Base-by-base conservation (phyloP, 2,329 filamentous ascomycete species). In the Leptographium radiaticola region DNA sequence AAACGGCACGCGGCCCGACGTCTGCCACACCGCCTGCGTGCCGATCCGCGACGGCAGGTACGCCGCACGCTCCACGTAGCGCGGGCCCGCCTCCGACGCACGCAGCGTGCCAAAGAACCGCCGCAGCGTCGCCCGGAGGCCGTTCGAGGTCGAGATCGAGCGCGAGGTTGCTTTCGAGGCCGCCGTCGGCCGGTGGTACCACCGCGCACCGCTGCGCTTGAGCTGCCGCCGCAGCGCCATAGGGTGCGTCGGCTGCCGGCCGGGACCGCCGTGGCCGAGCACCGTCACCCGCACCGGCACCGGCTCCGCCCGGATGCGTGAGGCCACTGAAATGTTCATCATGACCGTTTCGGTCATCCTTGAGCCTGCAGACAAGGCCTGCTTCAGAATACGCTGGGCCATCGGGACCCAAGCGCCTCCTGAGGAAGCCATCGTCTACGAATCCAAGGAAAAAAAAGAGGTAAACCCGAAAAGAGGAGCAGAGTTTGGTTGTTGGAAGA, bases 1-100 rank as follows among this genome's bases (percentile, higher is more conserved):
- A 67, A 97, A 97, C 0, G 91, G 91, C 34, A 89, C 83, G 51
- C 87, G 82, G 33, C 83, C 82, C 16, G 87, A 82, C 55, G 86
- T 77, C 57, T 82, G 79, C 36, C 74, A 75, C 54, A 81, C 69
- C 45, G 71, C 72, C 45, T 72, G 73, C 16, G 75, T 72, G 15
- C 71, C 76, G 12, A 73, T 75, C 56, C 68, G 71, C 18, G 76
- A 77, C 30, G 67, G 66, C 10, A 76, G 70, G 58, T 77, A 71
- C 60, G 72, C 73, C 58, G 69, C 69, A 57, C 75, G 73, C 64
- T 75, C 72, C 62, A 74, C 64, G 38, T 70, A 69, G 33, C 69
- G 60, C 11, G 62, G 62, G 38, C 64, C 57, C 30, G 65, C 55
- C 4, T 64, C 58, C 4, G 11, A 57, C 67, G 68, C n/a, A 64